A percentile compares a stretch with the other conserved stretches of the same genome.
Conservation (phyloP, 1,284 basidiomycete genomes). For the Apiotrichum laibachii region DNA sequence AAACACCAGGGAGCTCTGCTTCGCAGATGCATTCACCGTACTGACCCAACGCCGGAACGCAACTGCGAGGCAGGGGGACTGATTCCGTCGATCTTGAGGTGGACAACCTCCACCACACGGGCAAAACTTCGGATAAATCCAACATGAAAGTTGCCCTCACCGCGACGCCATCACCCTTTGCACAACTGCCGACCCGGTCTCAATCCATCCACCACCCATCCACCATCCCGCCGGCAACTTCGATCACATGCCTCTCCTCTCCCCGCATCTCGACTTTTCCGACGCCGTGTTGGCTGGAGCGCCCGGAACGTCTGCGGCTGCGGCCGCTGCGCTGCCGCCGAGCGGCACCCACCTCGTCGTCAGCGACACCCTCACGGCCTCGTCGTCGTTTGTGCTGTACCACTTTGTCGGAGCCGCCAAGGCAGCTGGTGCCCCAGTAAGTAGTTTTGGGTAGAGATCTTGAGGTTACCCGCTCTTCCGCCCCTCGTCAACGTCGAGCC, state of each 20-base stretch:
- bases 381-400: conserved; percentile 41
- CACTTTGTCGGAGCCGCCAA: conserved; percentile 39
- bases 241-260: conserved; percentile 17
- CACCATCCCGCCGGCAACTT: neutral
- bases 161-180: neutral
- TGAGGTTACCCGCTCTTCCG: no score
- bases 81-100: neutral
- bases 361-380: conserved; percentile 44
- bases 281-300: conserved; percentile 17
- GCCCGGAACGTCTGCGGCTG: conserved; percentile 20
- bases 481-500: no score
- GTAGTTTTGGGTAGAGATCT: no score
- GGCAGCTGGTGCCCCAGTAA: conserved; percentile 20
- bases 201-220: neutral
- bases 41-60: no score
- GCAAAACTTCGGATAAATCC: neutral
- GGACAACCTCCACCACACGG: neutral
- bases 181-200: no score
- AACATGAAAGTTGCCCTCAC: no score
- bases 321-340: conserved; percentile 31
- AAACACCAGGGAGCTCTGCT: no score
- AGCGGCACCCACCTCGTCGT: conserved; percentile 39
- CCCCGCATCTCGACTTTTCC: conserved; percentile 35
- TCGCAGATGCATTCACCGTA: no score
- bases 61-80: neutral